phyloP scores from a whole-genome alignment of 257 asterid species.

The Ligustrum vulgare region DNA sequence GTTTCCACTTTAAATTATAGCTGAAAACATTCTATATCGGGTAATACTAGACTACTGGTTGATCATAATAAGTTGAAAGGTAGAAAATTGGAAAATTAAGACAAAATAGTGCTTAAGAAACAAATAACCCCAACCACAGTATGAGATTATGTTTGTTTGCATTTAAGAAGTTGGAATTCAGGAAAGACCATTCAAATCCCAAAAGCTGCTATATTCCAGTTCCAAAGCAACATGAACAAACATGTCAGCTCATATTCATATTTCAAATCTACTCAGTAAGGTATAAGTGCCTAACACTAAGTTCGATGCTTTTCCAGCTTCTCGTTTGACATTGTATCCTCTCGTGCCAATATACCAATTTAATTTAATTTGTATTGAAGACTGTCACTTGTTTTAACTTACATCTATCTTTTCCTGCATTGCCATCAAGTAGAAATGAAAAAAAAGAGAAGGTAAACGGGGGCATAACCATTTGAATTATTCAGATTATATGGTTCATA shows the following conservation, averaged over 20 bases:
- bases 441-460: not conserved
- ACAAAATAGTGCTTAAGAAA: not conserved
- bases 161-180: not conserved
- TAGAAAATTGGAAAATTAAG: not conserved
- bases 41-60: not conserved
- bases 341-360: too few species aligned
- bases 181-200: not conserved
- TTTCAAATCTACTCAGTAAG: slow-evolving; percentile 3
- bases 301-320: too few species aligned
- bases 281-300: too few species aligned
- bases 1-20: too few species aligned
- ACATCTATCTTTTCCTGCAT: not conserved
- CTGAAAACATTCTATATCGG: not conserved
- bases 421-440: not conserved
- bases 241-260: not conserved
- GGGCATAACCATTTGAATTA: not conserved
- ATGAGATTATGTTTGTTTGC: not conserved
- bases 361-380: not conserved
- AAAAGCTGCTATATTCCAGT: not conserved
- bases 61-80: slow-evolving; percentile 2
- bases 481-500: not conserved
- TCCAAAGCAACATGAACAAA: slow-evolving; percentile 12
- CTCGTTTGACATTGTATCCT: too few species aligned
- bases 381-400: not conserved
- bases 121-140: not conserved